Base-by-base conservation (phyloP, 352 stramenopile genomes). In the Phytophthora cactorum region DNA sequence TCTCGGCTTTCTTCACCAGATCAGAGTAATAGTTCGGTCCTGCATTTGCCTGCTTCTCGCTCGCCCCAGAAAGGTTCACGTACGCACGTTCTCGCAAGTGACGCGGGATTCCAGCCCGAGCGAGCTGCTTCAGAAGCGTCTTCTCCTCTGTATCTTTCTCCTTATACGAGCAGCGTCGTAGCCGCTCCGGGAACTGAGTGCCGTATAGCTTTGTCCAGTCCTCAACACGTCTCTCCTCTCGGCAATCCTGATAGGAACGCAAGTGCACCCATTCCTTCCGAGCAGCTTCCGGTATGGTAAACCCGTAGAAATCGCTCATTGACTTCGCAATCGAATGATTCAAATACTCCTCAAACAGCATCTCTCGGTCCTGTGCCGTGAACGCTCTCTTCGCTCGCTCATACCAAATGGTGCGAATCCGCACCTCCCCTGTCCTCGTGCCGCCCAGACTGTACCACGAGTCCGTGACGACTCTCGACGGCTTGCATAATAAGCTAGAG, bases 61-160 rank as follows among this genome's bases (percentile, higher is more conserved):
- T 62, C 3, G 82, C 77, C 14, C 81, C 81, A 55, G 84, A 91
- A 38, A 92, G 72, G 50, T 75, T 78, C 80, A 93, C 89, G 43
- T 94, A 94, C 17, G 91, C 83, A 12, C 69, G 70, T 62, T 91
- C 72, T 36, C 86, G 78, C 74, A 86, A 84, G 32, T 86, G 77
- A 1, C 82, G 78, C 17, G 86, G 84, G 12, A 94, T 82, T 5
- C 86, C 86, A 62, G 70, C 69, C 7, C 77, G 71, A 43, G 74
- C 71, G 4, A 92, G 46, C 50, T 77, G 56, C 5, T 85, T 46
- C 2, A 83, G 46, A n/a, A 79, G 57, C 5, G 57, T 44, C 65
- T 76, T 76, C 49, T 76, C 72, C 22, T 66, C 63, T 5, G 63
- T 74, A 12, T 77, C 63, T 25, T 71, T 76, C 36, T 78, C 52